Base-by-base conservation (phyloP, 352 stramenopile genomes). In the Globisporangium takayamanum region DNA sequence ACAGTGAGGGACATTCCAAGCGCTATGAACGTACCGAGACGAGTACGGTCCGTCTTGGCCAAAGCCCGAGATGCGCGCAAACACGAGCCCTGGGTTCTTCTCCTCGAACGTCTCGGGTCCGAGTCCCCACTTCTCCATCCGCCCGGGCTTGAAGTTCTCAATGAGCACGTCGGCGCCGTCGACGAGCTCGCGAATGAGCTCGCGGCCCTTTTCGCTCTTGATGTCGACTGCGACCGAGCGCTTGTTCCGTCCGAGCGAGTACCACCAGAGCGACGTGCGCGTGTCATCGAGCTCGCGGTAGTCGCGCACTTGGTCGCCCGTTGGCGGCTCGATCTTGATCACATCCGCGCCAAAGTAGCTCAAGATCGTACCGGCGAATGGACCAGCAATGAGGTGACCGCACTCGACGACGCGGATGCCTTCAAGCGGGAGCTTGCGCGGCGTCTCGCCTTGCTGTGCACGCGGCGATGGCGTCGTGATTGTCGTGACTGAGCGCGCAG, bases 291-390 rank as follows among this genome's bases (percentile, higher is more conserved):
- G 64, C 55, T 88, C 68, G 37, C 86, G 82, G 59, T 88, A 94
- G 61, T 83, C 76, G 33, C 87, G 85, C 59, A 94, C 67, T 53
- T 94, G 84, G 54, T 96, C 87, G 12, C 87, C 87, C 15, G 73
- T 89, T 4, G 83, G 87, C 11, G 85, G 84, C 64, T 96, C 88
- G 39, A 96, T 82, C 57, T 96, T 95, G 76, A 96, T 96, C 50
- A 96, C 86, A 67, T 96, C 87, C 4, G 88, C 88, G 33, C 88
- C 88, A 66, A 94, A 96, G 72, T 96, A 94, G 64, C 70, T 88
- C 49, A 96, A 59, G 55, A 96, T 94, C 53, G 81, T 91, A 15
- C 73, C 84, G 8, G 84, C 84, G 62, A 93, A 93, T 45, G 84
- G 84, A 0, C 84, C 84, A 0, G 84, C 84, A 55, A 93, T 89